Conservation (phyloP, 805 yeast genomes). For the Ogataea trehalophila region DNA sequence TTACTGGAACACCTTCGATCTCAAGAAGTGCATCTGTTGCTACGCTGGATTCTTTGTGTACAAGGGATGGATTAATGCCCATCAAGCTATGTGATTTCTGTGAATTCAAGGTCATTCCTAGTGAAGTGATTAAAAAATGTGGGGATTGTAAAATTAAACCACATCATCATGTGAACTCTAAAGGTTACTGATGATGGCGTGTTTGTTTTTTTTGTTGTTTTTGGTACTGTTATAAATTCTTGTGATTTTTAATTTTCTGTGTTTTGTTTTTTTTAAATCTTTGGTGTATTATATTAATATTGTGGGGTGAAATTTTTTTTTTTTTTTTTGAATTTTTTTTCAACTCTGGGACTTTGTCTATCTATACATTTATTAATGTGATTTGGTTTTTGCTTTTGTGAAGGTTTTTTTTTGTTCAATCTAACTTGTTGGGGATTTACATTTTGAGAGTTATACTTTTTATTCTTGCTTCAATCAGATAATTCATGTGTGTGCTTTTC, state of each 20-base stretch:
- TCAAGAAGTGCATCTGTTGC: conserved; percentile 5
- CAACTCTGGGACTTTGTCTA: neutral
- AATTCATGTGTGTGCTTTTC: too few relatives aligned
- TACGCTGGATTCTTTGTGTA: conserved; percentile 20
- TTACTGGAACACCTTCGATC: neutral
- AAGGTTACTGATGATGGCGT: neutral
- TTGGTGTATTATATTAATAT: too few relatives aligned
- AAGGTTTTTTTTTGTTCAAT: neutral
- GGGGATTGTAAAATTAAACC: conserved; percentile 14
- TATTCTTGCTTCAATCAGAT: too few relatives aligned
- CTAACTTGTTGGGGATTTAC: neutral
- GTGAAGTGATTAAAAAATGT: conserved; percentile 21
- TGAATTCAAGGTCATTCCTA: conserved; percentile 22
- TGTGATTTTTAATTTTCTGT: neutral
- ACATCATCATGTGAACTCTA: conserved; percentile 12
- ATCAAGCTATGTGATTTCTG: conserved; percentile 18
- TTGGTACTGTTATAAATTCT: neutral
- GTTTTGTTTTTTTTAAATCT: too few relatives aligned
- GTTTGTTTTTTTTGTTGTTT: neutral
- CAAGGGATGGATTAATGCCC: conserved; percentile 18
- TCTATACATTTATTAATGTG: neutral
- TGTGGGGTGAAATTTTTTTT: too few relatives aligned
- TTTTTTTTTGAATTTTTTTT: neutral
- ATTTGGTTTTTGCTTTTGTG: neutral
- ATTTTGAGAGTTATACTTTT: too few relatives aligned